A percentile compares a stretch with the other conserved stretches of the same genome.
Evolutionary conservation across 2,329 filamentous ascomycete species (phyloP).

Genomic region (Colletotrichum coccodes): DNA sequence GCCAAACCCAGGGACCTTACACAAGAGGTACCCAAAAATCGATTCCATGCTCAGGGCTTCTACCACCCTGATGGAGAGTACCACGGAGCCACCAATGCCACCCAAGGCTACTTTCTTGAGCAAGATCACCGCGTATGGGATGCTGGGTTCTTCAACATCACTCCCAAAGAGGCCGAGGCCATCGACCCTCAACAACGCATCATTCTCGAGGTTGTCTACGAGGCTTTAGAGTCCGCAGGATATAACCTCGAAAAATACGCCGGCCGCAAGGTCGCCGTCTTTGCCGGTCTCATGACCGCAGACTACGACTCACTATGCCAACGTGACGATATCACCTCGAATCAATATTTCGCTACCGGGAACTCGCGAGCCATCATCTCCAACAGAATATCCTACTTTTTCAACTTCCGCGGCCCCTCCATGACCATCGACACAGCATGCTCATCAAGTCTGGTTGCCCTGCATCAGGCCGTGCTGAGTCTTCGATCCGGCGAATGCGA

Average conservation of each 20-base stretch:
- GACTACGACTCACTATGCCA: conserved; percentile 43
- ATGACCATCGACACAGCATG: conserved; percentile 58
- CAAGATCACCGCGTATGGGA: conserved; percentile 47
- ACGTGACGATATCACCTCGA: conserved; percentile 38
- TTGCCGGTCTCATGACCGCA: conserved; percentile 37
- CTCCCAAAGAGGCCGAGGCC: conserved; percentile 39
- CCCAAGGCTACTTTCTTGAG: conserved; percentile 34
- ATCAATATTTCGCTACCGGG: conserved; percentile 45
- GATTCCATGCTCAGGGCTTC: conserved; percentile 37
- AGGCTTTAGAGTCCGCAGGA: conserved; percentile 41
- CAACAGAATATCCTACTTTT: conserved; percentile 53
- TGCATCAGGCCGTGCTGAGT: conserved; percentile 52
- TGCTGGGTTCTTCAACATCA: conserved; percentile 52
- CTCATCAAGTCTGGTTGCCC: conserved; percentile 53
- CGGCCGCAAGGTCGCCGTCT: conserved; percentile 35
- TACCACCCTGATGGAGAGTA: conserved; percentile 40
- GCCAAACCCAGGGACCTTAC: conserved; percentile 39
- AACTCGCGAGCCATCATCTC: conserved; percentile 46
- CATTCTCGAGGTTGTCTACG: conserved; percentile 47
- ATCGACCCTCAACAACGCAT: conserved; percentile 47
- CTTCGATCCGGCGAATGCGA: conserved; percentile 45
- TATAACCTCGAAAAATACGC: conserved; percentile 35
- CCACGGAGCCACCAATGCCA: conserved; percentile 28
- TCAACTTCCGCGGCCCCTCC: conserved; percentile 51
- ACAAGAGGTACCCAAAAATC: conserved; percentile 34